These are phyloP conservation scores for Colletotrichum tropicicola DNA, from an alignment of 2,329 filamentous ascomycete genomes.

Conservation along the genomic window DNA sequence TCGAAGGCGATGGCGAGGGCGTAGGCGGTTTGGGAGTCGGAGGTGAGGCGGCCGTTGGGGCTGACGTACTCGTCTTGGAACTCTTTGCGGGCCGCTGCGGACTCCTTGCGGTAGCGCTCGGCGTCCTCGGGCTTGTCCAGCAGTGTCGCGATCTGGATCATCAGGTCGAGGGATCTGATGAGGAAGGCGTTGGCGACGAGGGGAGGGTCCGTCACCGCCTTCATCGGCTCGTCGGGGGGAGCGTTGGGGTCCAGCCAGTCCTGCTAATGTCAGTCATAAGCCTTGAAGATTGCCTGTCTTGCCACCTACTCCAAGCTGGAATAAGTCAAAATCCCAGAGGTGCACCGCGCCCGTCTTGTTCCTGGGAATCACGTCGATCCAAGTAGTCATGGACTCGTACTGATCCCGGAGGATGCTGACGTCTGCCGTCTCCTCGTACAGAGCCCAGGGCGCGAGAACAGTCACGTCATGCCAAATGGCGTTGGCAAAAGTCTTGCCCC, in stretches of 20 bases:
- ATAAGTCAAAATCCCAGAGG: slow-evolving; percentile 1
- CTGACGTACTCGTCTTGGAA: slow-evolving; percentile 36
- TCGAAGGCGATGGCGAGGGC: slow-evolving; percentile 33
- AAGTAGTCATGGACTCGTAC: slow-evolving; percentile 9
- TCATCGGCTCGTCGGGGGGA: slow-evolving; percentile 37
- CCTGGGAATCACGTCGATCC: neutral
- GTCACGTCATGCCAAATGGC: slow-evolving; percentile 27
- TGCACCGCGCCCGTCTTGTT: neutral
- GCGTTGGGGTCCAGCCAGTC: slow-evolving; percentile 44
- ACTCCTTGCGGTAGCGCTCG: neutral
- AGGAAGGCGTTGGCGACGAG: slow-evolving; percentile 43
- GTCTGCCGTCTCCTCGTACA: slow-evolving; percentile 14
- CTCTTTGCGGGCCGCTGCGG: neutral
- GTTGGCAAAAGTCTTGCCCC: slow-evolving; percentile 29
- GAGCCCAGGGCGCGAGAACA: slow-evolving; percentile 13
- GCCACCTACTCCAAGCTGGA: slow-evolving; percentile 10
- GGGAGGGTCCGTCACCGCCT: slow-evolving; percentile 38
- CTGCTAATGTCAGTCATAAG: neutral
- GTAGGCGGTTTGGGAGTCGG: slow-evolving; percentile 34
- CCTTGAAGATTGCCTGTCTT: rapidly evolving
- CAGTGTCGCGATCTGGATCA: neutral
- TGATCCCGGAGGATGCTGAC: neutral
- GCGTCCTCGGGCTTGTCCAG: neutral
- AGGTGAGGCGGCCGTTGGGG: slow-evolving; percentile 23
- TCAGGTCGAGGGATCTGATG: slow-evolving; percentile 25